Conservation (phyloP, 805 yeast species). For the Myxozyma udenii region DNA sequence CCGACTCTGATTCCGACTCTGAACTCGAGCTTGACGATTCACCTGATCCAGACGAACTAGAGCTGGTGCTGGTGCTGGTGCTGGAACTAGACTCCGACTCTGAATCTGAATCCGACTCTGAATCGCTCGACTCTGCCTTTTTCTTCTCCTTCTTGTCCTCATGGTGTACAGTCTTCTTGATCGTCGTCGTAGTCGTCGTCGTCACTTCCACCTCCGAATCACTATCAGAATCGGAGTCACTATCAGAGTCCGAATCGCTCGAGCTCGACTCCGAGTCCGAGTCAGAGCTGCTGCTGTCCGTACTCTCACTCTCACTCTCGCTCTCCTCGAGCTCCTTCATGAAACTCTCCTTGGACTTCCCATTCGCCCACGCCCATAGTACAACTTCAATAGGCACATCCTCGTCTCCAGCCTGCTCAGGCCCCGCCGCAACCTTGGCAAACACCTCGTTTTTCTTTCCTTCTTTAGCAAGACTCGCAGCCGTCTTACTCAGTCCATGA, state of each 20-base stretch:
- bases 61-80: conserved; percentile 20
- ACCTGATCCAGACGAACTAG: conserved; percentile 29
- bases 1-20: conserved; percentile 22
- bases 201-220: conserved; percentile 1
- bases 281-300: conserved; percentile 8
- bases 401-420: conserved; percentile 16
- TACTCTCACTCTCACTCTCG: conserved; percentile 10
- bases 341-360: conserved; percentile 34
- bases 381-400: conserved; percentile 35
- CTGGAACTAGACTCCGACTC: conserved; percentile 21
- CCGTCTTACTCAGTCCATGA: conserved; percentile 36
- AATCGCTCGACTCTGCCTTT: neutral
- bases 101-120: conserved; percentile 13
- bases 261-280: conserved; percentile 15
- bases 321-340: conserved; percentile 1
- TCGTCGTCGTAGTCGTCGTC: neutral
- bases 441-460: conserved; percentile 27
- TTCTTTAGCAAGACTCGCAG: conserved; percentile 38
- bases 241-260: neutral
- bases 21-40: conserved; percentile 30
- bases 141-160: neutral
- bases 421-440: conserved; percentile 25
- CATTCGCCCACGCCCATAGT: conserved; percentile 34
- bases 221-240: conserved; percentile 1
- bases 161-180: neutral